Evolutionary conservation across 2,329 filamentous ascomycete genomes (phyloP).

Genomic region (Elsinoe fawcettii): DNA sequence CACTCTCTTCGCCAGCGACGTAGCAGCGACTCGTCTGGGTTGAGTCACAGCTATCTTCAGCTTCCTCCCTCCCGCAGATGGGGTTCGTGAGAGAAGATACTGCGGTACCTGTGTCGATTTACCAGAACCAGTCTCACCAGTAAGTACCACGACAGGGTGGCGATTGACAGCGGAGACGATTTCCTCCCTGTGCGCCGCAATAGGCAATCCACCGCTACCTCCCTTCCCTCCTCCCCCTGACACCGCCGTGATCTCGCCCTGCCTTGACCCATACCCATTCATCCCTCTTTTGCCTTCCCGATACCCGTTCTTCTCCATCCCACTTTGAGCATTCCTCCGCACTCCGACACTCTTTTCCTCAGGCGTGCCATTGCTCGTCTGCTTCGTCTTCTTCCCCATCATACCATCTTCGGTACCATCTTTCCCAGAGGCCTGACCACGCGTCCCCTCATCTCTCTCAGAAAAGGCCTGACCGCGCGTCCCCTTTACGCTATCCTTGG

Average conservation of each 20-base stretch:
- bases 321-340: not conserved
- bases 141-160: slow-evolving; percentile 68
- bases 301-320: not conserved
- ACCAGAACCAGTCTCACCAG: slow-evolving; percentile 91
- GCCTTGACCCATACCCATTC: not conserved
- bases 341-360: not conserved
- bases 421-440: not conserved
- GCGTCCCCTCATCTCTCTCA: not conserved
- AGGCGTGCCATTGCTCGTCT: not conserved
- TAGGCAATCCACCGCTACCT: slow-evolving; percentile 51
- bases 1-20: slow-evolving; percentile 80
- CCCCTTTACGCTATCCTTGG: not conserved
- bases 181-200: slow-evolving; percentile 64
- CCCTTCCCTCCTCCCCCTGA: not conserved
- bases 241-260: not conserved
- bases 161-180: slow-evolving; percentile 57
- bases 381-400: not conserved
- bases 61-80: slow-evolving; percentile 70
- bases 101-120: slow-evolving; percentile 97
- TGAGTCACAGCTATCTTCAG: slow-evolving; percentile 90
- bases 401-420: not conserved
- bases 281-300: not conserved
- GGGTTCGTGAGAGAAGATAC: slow-evolving; percentile 55
- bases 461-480: not conserved
- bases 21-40: slow-evolving; percentile 86